These are phyloP conservation scores for Wallacemonas collosoma DNA, from an alignment of 208 protist species.

Conservation along the genomic window DNA sequence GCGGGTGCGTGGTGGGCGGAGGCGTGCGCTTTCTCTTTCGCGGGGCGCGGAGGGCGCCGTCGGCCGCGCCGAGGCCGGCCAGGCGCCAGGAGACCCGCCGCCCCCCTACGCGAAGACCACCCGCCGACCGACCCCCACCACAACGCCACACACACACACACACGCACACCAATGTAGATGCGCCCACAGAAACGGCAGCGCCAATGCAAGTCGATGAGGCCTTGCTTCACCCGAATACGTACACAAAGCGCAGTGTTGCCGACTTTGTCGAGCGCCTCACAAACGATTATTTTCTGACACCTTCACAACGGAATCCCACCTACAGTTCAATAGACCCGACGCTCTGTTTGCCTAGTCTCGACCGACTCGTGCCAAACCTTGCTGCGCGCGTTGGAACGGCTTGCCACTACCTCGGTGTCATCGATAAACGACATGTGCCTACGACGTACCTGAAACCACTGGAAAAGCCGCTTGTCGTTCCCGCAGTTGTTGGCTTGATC, in stretches of 20 bases:
- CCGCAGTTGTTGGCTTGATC: conserved; percentile 31
- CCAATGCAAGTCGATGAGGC: too few relatives aligned
- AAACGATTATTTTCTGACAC: conserved; percentile 23
- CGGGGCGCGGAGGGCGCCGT: too few relatives aligned
- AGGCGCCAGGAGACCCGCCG: too few relatives aligned
- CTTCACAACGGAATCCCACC: neutral
- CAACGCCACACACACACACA: neutral
- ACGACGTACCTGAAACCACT: conserved; percentile 18
- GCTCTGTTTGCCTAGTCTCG: neutral
- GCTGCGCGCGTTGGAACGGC: conserved; percentile 13
- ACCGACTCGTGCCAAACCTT: neutral
- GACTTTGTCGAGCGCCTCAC: conserved; percentile 29
- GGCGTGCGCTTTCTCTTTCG: too few relatives aligned
- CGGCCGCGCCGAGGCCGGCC: too few relatives aligned
- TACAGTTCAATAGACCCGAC: neutral
- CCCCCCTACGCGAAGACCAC: neutral
- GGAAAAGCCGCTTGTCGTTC: conserved; percentile 28
- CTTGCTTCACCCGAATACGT: too few relatives aligned
- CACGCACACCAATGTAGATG: neutral
- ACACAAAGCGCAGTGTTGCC: neutral
- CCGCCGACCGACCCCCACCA: neutral
- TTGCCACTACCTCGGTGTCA: conserved; percentile 30
- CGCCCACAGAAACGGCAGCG: too few relatives aligned
- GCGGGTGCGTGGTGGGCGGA: too few relatives aligned
- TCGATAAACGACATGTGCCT: conserved; percentile 26